Evolutionary conservation across 257 asterid species (phyloP), one percentile per base, ranked within the genome.

Genomic region (Galeopsis tetrahit): DNA sequence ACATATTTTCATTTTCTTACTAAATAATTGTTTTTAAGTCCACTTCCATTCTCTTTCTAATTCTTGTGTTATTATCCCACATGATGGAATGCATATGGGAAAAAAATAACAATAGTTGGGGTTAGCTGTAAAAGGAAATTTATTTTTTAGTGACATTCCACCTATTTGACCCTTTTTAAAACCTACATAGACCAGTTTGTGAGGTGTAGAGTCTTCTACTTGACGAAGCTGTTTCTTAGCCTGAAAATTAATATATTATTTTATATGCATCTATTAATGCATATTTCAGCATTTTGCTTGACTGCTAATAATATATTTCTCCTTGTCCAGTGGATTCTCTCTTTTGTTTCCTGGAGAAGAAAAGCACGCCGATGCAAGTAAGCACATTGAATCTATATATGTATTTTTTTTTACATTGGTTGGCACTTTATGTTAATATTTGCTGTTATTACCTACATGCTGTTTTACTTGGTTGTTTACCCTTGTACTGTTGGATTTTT

Each of bases 341-440:
- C 97, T 72, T 79, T 87, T 55, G 84, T 88, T 64, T 80, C 84
- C 75, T 95, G 99, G 98, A 92, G 90, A 85, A 86, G 82, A 75
- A 92, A 82, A 83, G 90, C 99, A 35, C 87, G 85, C 71, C 85
- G 86, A 83, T 85, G 89, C 98, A 95, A 80, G 99, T 95, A 77
- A 79, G 95, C 84, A 58, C 64, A 79, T 80, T 38, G 7, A 48
- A 15, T 65, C 35, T 36, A 32, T 43, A 63, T 69, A 13, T 33
- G 4, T 32, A 9, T 69, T 56, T 59, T 42, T 42, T 42, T 42
- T 49, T 2, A 43, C 10, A 15, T 48, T 57, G 17, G 43, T 55
- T 6, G 4, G 17, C 62, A 32, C 7, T 74, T 57, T 49, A 38
- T 63, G 9, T 57, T 1, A 7, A 35, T 39, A 17, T 44, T 69